phyloP scores from a whole-genome alignment of 2,329 filamentous ascomycete genomes.

The Chalaropsis thielavioides region DNA sequence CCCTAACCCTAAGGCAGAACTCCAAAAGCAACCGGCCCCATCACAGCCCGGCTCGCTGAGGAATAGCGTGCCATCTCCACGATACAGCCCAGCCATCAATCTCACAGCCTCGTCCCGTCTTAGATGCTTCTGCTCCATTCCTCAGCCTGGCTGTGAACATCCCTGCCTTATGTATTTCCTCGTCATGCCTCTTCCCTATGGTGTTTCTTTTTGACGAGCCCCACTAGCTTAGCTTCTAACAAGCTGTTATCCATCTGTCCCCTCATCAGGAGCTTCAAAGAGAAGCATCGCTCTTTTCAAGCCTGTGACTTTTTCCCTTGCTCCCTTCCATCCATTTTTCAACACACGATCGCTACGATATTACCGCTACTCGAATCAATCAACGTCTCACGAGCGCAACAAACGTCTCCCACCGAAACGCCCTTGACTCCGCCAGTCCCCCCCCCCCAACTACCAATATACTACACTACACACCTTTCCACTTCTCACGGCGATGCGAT shows the following conservation, averaged over 20 bases:
- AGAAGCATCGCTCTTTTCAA: neutral
- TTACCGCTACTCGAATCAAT: neutral
- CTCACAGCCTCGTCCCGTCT: neutral
- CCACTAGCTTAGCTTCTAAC: neutral
- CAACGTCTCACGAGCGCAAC: neutral
- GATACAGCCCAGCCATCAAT: neutral
- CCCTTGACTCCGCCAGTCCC: neutral
- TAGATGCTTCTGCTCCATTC: no score
- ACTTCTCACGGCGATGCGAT: slow-evolving; percentile 32
- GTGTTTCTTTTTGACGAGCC: neutral
- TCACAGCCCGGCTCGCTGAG: no score
- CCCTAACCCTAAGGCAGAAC: neutral
- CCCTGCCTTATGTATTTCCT: neutral
- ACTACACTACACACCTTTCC: neutral
- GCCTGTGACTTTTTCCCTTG: neutral
- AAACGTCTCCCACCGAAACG: neutral
- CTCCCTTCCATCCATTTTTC: neutral
- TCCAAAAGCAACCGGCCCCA: no score
- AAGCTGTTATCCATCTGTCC: neutral
- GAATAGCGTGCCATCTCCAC: no score
- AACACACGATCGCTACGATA: neutral
- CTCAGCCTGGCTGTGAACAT: neutral
- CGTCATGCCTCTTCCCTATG: neutral
- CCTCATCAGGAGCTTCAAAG: neutral
- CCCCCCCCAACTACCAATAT: neutral